phyloP scores from a whole-genome alignment of 2,329 filamentous ascomycete species.

The Talaromyces sp. region DNA sequence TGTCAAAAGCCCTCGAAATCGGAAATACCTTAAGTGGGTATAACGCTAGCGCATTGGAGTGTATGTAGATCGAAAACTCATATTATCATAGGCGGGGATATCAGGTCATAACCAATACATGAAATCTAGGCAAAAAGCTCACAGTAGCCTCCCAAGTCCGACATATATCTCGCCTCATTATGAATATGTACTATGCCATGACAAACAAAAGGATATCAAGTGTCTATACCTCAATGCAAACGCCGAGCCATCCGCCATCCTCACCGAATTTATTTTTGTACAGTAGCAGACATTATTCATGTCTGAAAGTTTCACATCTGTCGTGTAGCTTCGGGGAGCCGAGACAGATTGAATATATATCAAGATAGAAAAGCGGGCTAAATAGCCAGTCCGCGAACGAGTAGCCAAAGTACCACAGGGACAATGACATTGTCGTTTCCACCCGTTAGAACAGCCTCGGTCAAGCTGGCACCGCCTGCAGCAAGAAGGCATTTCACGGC shows the following conservation, averaged over 20 bases:
- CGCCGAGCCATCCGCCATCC: not conserved
- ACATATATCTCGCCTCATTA: not conserved
- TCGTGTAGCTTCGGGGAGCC: not conserved
- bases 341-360: not conserved
- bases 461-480: conserved; percentile 77
- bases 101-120: not conserved
- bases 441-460: conserved; percentile 90
- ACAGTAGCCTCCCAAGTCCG: not conserved
- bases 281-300: not conserved
- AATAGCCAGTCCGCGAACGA: conserved; percentile 69
- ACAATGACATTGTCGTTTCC: conserved; percentile 99
- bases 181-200: conserved; percentile 5
- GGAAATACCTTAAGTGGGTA: no score
- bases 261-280: not conserved
- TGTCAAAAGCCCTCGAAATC: no score
- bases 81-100: not conserved
- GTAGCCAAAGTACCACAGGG: conserved; percentile 85
- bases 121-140: not conserved
- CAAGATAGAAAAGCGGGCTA: conserved; percentile 14
- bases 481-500: conserved; percentile 64
- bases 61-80: no score
- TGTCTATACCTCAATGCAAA: conserved; percentile 8
- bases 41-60: no score
- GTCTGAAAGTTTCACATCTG: not conserved
- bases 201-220: conserved; percentile 6